Percentiles rank a stretch among this genome's conserved stretches.
Conservation (phyloP, 75 land plant species). For the Adiantum capillusveneris region DNA sequence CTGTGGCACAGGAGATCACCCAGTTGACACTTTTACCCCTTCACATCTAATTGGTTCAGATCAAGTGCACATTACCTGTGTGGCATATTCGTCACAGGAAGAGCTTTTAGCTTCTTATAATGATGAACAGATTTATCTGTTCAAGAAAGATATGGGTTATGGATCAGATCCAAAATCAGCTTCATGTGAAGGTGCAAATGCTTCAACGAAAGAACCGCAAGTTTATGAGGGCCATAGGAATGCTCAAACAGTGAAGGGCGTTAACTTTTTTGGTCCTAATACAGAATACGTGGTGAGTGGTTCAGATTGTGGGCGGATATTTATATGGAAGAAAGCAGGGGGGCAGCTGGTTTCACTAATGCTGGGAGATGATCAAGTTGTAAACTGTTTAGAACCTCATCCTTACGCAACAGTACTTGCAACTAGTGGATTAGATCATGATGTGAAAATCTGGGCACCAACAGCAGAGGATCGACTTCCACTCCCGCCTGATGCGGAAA, state of each 20-base stretch:
- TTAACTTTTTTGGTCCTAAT: conserved; percentile 79
- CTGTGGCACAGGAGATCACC: conserved; percentile 43
- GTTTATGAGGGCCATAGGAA: conserved; percentile 82
- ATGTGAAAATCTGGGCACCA: conserved; percentile 87
- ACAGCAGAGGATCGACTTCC: conserved; percentile 35
- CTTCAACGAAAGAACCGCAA: conserved; percentile 37
- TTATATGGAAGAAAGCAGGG: conserved; percentile 87
- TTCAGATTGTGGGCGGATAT: conserved; percentile 89
- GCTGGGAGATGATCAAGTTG: conserved; percentile 70
- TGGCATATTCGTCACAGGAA: conserved; percentile 79
- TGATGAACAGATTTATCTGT: conserved; percentile 83
- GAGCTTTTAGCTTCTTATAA: conserved; percentile 90
- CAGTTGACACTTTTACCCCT: conserved; percentile 64
- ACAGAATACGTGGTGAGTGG: conserved; percentile 91
- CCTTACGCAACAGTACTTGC: conserved; percentile 71
- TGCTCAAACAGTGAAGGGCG: conserved; percentile 84
- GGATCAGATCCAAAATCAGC: conserved; percentile 42
- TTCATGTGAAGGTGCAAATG: conserved; percentile 10
- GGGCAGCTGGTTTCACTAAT: conserved; percentile 75
- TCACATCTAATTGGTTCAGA: conserved; percentile 58
- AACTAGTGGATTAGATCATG: conserved; percentile 81
- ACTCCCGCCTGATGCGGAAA: conserved; percentile 47
- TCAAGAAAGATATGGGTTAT: conserved; percentile 60
- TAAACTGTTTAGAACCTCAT: conserved; percentile 87
- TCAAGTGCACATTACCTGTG: conserved; percentile 76